Percentiles rank a stretch among this genome's conserved stretches.
phyloP scores from a whole-genome alignment of 345 rosid genomes.

The Salix udensis region DNA sequence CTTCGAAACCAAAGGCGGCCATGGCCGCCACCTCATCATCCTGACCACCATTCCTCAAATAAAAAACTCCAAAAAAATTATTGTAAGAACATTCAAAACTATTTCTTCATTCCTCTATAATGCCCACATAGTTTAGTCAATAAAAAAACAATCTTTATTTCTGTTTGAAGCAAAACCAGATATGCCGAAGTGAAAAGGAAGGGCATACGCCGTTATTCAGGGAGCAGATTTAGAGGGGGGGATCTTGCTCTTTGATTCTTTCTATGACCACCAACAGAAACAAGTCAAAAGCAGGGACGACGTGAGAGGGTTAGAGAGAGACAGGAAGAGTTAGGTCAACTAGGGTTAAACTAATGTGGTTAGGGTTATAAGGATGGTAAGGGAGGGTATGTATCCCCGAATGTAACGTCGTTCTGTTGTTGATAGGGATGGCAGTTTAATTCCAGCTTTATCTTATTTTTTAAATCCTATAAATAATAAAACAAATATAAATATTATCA shows the following conservation, averaged over 20 bases:
- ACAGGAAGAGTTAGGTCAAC: neutral
- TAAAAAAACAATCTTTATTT: neutral
- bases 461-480: no score
- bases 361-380: neutral
- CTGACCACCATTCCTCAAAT: conserved; percentile 68
- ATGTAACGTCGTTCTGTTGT: conserved; percentile 15
- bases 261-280: neutral
- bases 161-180: neutral
- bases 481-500: no score
- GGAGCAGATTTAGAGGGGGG: neutral
- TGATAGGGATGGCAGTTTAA: neutral
- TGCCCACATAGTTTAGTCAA: neutral
- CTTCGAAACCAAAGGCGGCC: conserved; percentile 73
- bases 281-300: neutral
- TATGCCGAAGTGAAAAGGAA: neutral
- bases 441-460: no score
- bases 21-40: conserved; percentile 99
- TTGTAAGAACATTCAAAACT: neutral
- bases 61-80: conserved; percentile 7
- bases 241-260: neutral
- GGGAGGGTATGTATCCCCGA: neutral
- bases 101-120: neutral
- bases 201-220: conserved; percentile 12
- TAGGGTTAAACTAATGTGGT: conserved; percentile 10
- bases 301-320: neutral